A percentile compares a stretch with the other conserved stretches of the same genome.
Conservation (phyloP, 805 yeast genomes). For the Debaryomyces castellii region DNA sequence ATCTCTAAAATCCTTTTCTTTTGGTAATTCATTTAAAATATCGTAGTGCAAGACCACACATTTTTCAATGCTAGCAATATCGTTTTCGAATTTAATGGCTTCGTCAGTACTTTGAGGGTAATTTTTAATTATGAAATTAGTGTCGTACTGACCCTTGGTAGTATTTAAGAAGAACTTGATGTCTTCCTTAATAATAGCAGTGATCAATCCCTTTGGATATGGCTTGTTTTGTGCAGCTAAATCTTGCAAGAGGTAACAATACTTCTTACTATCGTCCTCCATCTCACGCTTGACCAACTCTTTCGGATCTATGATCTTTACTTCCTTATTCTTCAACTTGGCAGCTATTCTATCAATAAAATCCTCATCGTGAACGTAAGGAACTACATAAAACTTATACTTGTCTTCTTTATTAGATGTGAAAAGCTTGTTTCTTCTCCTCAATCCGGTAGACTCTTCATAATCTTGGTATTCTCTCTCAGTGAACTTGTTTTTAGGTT, state of each 20-base stretch:
- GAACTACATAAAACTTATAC: conserved; percentile 42
- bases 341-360: conserved; percentile 18
- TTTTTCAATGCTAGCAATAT: conserved; percentile 50
- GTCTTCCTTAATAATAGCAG: conserved; percentile 47
- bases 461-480: conserved; percentile 50
- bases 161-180: conserved; percentile 35
- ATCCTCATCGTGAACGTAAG: conserved; percentile 22
- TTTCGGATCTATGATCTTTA: conserved; percentile 51
- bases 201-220: conserved; percentile 47
- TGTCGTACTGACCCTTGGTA: conserved; percentile 36
- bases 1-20: conserved; percentile 16
- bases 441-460: conserved; percentile 51
- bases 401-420: conserved; percentile 34
- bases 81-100: conserved; percentile 72
- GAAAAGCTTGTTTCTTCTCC: conserved; percentile 47
- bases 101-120: conserved; percentile 65
- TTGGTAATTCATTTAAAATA: conserved; percentile 17
- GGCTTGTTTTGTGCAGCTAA: conserved; percentile 24
- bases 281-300: conserved; percentile 48
- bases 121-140: conserved; percentile 51
- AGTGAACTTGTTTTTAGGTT: conserved; percentile 39
- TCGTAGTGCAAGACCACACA: conserved; percentile 37
- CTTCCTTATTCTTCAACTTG: conserved; percentile 17
- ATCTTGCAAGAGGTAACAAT: conserved; percentile 53
- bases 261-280: conserved; percentile 42